Evolutionary conservation across 2,329 filamentous ascomycete species (phyloP).

Genomic region (Neobulgaria alba): DNA sequence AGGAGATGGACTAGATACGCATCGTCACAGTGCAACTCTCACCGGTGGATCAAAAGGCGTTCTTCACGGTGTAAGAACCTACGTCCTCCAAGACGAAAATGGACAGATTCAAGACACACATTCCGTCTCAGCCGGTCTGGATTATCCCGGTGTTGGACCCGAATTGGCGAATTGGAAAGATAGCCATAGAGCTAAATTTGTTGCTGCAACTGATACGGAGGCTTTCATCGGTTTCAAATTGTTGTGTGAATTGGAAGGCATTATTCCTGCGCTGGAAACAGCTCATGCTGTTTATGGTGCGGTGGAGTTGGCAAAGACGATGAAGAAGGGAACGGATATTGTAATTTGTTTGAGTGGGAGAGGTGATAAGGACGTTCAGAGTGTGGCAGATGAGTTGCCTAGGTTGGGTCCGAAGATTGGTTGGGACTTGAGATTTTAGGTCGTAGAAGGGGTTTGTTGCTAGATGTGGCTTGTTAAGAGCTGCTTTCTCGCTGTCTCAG

Average conservation of each 20-base stretch:
- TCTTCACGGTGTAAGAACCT: constrained; percentile 90
- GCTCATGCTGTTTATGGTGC: constrained; percentile 89
- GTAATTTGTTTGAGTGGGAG: constrained; percentile 90
- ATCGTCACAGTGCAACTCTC: constrained; percentile 79
- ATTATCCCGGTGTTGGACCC: constrained; percentile 94
- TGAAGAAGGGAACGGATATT: constrained; percentile 80
- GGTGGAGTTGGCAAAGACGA: constrained; percentile 83
- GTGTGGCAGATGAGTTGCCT: constrained; percentile 88
- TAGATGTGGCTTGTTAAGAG: too few relatives aligned
- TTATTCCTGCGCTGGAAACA: constrained; percentile 91
- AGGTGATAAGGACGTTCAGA: constrained; percentile 98
- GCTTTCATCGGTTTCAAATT: constrained; percentile 82
- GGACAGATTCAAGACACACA: constrained; percentile 94
- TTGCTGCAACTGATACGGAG: constrained; percentile 84
- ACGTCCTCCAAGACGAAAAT: constrained; percentile 85
- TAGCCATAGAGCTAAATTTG: constrained; percentile 72
- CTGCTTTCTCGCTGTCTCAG: too few relatives aligned
- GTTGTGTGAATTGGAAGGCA: constrained; percentile 82
- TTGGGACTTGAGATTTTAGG: constrained; percentile 53
- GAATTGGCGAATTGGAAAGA: constrained; percentile 94
- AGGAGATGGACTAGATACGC: constrained; percentile 83
- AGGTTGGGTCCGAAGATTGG: constrained; percentile 81
- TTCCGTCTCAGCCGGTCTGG: constrained; percentile 90
- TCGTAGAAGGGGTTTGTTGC: background rate
- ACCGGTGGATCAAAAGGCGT: constrained; percentile 84